Percentiles rank a stretch among this genome's conserved stretches.
Conservation (phyloP, 306 rosid genomes). For the Lupinus albus region DNA sequence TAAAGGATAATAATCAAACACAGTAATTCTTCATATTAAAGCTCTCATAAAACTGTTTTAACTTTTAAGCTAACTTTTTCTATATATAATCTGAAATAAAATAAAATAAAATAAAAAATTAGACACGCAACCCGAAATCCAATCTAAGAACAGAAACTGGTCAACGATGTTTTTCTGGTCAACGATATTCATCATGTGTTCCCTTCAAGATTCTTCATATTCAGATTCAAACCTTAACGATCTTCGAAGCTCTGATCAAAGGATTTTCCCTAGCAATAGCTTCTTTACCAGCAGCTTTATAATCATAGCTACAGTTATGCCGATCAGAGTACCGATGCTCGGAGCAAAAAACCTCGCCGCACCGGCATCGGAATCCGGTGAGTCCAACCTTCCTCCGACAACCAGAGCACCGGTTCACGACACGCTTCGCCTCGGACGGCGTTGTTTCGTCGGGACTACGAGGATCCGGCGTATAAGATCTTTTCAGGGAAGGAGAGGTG, state of each 20-base stretch:
- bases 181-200: neutral
- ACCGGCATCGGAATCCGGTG: slow-evolving; percentile 92
- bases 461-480: slow-evolving; percentile 32
- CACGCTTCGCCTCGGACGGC: slow-evolving; percentile 52
- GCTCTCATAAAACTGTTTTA: neutral
- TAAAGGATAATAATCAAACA: slow-evolving; percentile 45
- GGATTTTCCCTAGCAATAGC: slow-evolving; percentile 93
- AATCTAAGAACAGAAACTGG: slow-evolving; percentile 27
- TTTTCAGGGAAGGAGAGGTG: slow-evolving; percentile 45
- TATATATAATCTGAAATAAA: slow-evolving; percentile 40
- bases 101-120: too few relatives aligned
- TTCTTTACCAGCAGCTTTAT: slow-evolving; percentile 82
- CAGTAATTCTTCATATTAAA: slow-evolving; percentile 48
- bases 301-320: slow-evolving; percentile 86
- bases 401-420: slow-evolving; percentile 82
- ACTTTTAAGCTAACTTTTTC: slow-evolving; percentile 29
- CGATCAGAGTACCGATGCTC: slow-evolving; percentile 96
- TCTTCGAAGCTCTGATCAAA: slow-evolving; percentile 82
- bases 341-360: slow-evolving; percentile 87
- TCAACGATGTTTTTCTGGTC: slow-evolving; percentile 21
- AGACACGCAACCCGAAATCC: slow-evolving; percentile 47
- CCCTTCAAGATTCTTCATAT: slow-evolving; percentile 26
- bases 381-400: slow-evolving; percentile 79
- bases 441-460: slow-evolving; percentile 41
- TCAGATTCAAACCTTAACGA: slow-evolving; percentile 72